Conservation (phyloP, 257 asterid genomes). For the Orobanche coerulescens region DNA sequence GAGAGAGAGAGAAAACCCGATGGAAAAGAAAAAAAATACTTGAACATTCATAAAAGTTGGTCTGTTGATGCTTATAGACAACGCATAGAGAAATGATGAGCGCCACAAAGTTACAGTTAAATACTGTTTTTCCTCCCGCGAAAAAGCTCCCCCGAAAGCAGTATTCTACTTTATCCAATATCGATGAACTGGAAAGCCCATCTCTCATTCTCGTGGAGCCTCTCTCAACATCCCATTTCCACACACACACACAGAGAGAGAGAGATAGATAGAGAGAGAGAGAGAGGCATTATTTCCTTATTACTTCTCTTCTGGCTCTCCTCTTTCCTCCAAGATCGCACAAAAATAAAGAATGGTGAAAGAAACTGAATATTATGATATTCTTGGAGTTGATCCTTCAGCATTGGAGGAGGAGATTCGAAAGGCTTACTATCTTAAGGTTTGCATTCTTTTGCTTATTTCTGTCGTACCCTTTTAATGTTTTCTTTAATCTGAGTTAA, state of each 20-base stretch:
- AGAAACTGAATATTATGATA: conserved; percentile 79
- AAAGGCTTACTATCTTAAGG: conserved; percentile 91
- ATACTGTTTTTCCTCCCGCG: conserved; percentile 74
- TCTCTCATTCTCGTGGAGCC: conserved; percentile 28
- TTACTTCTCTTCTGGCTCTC: conserved; percentile 2
- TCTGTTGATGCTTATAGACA: conserved; percentile 16
- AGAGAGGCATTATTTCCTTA: conserved; percentile 8
- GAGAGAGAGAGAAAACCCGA: not conserved
- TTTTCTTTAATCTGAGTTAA: no score
- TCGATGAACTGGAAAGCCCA: conserved; percentile 53
- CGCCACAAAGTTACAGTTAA: conserved; percentile 68
- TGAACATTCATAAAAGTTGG: conserved; percentile 15
- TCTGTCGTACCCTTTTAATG: no score
- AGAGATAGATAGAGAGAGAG: not conserved
- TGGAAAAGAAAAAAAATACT: not conserved
- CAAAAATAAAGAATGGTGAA: conserved; percentile 48
- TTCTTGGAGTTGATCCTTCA: conserved; percentile 57
- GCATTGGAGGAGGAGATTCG: conserved; percentile 80
- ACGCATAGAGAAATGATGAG: conserved; percentile 43
- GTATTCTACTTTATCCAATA: conserved; percentile 37
- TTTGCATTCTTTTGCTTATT: conserved; percentile 10
- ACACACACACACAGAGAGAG: not conserved
- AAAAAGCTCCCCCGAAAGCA: conserved; percentile 39
- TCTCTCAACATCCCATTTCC: conserved; percentile 23
- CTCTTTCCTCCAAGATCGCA: conserved; percentile 24